Conservation (phyloP, 2,329 filamentous ascomycete genomes). For the Pseudohalonectria lignicola region DNA sequence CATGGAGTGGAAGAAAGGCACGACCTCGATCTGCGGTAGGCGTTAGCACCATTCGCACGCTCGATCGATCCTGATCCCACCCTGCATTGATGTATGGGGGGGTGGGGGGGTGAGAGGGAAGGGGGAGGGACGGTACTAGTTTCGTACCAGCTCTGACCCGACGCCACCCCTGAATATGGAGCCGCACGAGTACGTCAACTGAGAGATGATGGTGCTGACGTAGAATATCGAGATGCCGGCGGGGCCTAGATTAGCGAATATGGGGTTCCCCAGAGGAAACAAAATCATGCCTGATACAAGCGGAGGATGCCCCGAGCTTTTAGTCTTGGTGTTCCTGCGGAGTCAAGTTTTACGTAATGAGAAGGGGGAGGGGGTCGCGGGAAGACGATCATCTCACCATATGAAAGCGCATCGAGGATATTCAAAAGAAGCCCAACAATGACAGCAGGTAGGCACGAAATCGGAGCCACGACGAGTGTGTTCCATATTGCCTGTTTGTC, state of each 20-base stretch:
- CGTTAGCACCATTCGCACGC: neutral
- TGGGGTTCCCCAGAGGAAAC: constrained; percentile 77
- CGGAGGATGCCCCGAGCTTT: constrained; percentile 5
- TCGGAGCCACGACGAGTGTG: constrained; percentile 53
- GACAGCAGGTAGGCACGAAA: constrained; percentile 70
- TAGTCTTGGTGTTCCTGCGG: too few species aligned
- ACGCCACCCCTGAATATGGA: constrained; percentile 86
- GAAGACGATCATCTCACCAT: too few species aligned
- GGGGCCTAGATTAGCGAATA: constrained; percentile 77
- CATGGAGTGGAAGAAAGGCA: constrained; percentile 99
- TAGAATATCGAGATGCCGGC: constrained; percentile 99
- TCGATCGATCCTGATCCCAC: too few species aligned
- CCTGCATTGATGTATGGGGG: too few species aligned
- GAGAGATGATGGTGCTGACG: constrained; percentile 90
- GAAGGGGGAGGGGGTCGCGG: too few species aligned
- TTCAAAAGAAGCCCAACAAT: constrained; percentile 84
- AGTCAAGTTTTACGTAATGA: too few species aligned
- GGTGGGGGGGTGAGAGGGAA: too few species aligned
- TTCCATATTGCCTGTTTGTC: constrained; percentile 54
- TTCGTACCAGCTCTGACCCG: constrained; percentile 76
- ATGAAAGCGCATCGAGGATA: constrained; percentile 87
- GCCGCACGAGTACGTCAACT: constrained; percentile 77
- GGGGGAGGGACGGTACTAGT: too few species aligned
- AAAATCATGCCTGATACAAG: constrained; percentile 66
- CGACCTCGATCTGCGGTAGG: constrained; percentile 68